These are phyloP conservation scores for Debaryomyces psychrophilus DNA, from an alignment of 1,139 yeast genomes.

Conservation along the genomic window DNA sequence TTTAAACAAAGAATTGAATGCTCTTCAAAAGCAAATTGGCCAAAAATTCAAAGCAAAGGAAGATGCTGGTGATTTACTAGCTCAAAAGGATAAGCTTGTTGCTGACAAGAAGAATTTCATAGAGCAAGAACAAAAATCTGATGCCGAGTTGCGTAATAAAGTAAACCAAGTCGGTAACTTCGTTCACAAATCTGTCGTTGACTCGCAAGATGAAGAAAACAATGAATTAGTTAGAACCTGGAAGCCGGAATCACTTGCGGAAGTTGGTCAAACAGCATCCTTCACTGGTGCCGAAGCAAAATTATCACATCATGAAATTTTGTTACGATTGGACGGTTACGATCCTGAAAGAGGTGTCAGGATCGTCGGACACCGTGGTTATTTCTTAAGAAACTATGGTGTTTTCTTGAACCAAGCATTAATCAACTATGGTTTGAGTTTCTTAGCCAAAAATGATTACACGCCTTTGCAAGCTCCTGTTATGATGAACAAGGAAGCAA, in stretches of 20 bases:
- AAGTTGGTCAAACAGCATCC: slow-evolving; percentile 64
- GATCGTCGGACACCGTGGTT: slow-evolving; percentile 98
- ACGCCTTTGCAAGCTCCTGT: slow-evolving; percentile 97
- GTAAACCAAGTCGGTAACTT: slow-evolving; percentile 91
- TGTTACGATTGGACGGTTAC: slow-evolving; percentile 92
- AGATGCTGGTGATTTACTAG: slow-evolving; percentile 83
- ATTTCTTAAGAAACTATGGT: slow-evolving; percentile 91
- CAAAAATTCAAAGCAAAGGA: slow-evolving; percentile 91
- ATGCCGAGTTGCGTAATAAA: slow-evolving; percentile 69
- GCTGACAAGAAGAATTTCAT: slow-evolving; percentile 68
- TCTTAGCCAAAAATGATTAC: slow-evolving; percentile 80
- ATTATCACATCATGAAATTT: slow-evolving; percentile 93
- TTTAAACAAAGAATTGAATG: slow-evolving; percentile 82
- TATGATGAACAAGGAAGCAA: slow-evolving; percentile 99
- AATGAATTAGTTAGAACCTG: slow-evolving; percentile 86
- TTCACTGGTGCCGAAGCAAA: slow-evolving; percentile 76
- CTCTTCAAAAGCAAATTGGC: slow-evolving; percentile 90
- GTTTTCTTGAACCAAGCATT: slow-evolving; percentile 97
- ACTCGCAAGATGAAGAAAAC: slow-evolving; percentile 85
- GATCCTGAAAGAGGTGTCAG: slow-evolving; percentile 99
- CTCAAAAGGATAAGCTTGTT: slow-evolving; percentile 74
- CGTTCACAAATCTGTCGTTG: slow-evolving; percentile 89
- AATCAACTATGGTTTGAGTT: slow-evolving; percentile 91
- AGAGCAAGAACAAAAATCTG: slow-evolving; percentile 77
- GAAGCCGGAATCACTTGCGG: slow-evolving; percentile 68